Conservation (phyloP, 1,139 yeast genomes). For the Suhomyces taliae region DNA sequence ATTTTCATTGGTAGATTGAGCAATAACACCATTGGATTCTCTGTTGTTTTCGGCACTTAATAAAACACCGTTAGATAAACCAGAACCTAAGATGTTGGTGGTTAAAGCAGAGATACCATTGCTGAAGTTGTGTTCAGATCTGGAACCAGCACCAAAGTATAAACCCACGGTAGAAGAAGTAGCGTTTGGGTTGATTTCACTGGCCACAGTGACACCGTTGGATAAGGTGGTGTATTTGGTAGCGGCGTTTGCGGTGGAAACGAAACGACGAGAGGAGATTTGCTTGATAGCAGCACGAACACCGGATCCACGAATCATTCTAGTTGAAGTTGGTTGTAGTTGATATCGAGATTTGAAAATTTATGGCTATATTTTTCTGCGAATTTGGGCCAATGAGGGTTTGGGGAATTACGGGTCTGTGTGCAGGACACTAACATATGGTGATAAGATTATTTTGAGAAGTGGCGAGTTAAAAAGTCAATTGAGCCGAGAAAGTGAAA, state of each 20-base stretch:
- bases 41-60: conserved; percentile 46
- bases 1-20: conserved; percentile 49
- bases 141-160: conserved; percentile 73
- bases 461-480: no score
- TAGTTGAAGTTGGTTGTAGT: conserved; percentile 7
- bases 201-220: conserved; percentile 72
- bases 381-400: conserved; percentile 16
- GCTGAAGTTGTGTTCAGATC: conserved; percentile 75
- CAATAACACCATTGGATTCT: conserved; percentile 56
- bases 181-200: conserved; percentile 60
- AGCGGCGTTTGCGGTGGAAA: conserved; percentile 58
- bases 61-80: conserved; percentile 45
- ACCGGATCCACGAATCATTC: conserved; percentile 42
- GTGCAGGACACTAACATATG: conserved; percentile 10
- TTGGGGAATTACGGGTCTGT: conserved; percentile 11
- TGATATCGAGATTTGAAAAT: conserved; percentile 10
- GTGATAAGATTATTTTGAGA: not conserved
- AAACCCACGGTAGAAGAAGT: conserved; percentile 64
- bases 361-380: conserved; percentile 11
- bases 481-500: not conserved
- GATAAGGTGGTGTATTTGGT: conserved; percentile 69
- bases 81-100: conserved; percentile 47
- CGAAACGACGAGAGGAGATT: conserved; percentile 51
- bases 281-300: conserved; percentile 32
- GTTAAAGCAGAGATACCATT: conserved; percentile 75